Evolutionary conservation across 208 protist genomes (phyloP).

Genomic region (Phytomonas sp.): DNA sequence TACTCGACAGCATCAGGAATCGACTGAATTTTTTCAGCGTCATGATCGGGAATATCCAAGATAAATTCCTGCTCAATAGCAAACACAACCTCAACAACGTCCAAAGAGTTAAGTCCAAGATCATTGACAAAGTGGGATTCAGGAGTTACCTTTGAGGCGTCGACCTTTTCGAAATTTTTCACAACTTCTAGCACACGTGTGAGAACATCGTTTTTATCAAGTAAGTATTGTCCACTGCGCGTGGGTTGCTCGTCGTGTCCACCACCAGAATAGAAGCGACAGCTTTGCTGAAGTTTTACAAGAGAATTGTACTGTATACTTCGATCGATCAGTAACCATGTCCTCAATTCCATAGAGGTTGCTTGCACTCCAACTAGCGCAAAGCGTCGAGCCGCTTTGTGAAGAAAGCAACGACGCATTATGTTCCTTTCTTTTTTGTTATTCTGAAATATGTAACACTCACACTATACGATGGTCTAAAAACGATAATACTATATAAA

Average conservation of each 20-base stretch:
- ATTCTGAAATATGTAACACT: slow-evolving; percentile 3
- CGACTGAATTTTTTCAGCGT: slow-evolving; percentile 93
- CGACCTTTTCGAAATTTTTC: slow-evolving; percentile 95
- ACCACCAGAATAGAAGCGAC: slow-evolving; percentile 52
- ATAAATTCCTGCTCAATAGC: slow-evolving; percentile 94
- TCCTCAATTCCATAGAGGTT: slow-evolving; percentile 11
- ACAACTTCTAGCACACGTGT: slow-evolving; percentile 92
- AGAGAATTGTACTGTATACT: slow-evolving; percentile 1
- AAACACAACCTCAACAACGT: slow-evolving; percentile 94
- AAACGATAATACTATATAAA: neutral
- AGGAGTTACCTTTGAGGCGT: slow-evolving; percentile 85
- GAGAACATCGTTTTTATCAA: slow-evolving; percentile 91
- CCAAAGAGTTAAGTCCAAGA: slow-evolving; percentile 92
- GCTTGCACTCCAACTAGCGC: slow-evolving; percentile 12
- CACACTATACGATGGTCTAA: slow-evolving; percentile 1
- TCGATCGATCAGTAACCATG: neutral
- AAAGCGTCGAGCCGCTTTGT: slow-evolving; percentile 10
- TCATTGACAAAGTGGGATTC: slow-evolving; percentile 94
- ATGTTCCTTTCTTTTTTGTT: slow-evolving; percentile 6
- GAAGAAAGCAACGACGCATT: slow-evolving; percentile 21
- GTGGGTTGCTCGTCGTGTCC: slow-evolving; percentile 50
- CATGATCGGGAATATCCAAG: slow-evolving; percentile 94
- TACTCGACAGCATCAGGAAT: slow-evolving; percentile 91
- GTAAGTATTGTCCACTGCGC: slow-evolving; percentile 80
- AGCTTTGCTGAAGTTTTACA: slow-evolving; percentile 4